phyloP scores from a whole-genome alignment of 2,329 filamentous ascomycete genomes.

The Cladophialophora chaetospira region DNA sequence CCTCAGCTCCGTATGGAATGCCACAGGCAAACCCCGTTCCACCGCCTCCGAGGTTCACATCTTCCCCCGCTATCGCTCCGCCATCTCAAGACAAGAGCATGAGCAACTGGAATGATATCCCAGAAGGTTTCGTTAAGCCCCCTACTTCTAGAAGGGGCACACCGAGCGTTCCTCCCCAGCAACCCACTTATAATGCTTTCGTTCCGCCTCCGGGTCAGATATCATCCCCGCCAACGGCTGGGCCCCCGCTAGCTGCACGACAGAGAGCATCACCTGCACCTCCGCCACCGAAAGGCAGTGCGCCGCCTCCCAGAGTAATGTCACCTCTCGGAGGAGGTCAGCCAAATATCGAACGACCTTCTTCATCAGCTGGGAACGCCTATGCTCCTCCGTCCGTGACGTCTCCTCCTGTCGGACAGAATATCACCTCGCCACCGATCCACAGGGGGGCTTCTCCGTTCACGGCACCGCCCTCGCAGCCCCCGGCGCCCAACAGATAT shows the following conservation, averaged over 20 bases:
- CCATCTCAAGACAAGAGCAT: conserved; percentile 71
- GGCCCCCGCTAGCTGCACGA: conserved; percentile 59
- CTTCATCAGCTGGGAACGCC: conserved; percentile 60
- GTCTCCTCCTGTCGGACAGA: conserved; percentile 44
- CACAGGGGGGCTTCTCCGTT: conserved; percentile 82
- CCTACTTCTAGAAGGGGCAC: conserved; percentile 73
- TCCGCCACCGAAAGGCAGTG: conserved; percentile 79
- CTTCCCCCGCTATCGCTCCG: conserved; percentile 65
- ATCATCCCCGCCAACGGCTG: conserved; percentile 58
- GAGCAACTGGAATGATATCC: conserved; percentile 92
- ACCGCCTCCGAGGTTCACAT: conserved; percentile 66
- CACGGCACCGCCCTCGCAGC: conserved; percentile 71
- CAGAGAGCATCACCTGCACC: conserved; percentile 68
- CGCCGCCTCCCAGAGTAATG: conserved; percentile 65
- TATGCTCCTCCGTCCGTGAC: conserved; percentile 63
- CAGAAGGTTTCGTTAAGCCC: conserved; percentile 73
- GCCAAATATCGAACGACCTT: conserved; percentile 53
- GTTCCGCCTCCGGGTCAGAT: conserved; percentile 55
- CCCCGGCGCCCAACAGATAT: conserved; percentile 70
- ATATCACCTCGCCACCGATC: conserved; percentile 59
- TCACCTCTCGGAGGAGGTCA: conserved; percentile 66
- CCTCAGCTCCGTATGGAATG: conserved; percentile 37
- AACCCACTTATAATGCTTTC: conserved; percentile 75
- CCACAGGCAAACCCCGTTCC: conserved; percentile 51
- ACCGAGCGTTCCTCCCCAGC: conserved; percentile 62